Evolutionary conservation across 805 yeast genomes (phyloP), one percentile per base, ranked within the genome.

Genomic region (Osmozyma mogii): DNA sequence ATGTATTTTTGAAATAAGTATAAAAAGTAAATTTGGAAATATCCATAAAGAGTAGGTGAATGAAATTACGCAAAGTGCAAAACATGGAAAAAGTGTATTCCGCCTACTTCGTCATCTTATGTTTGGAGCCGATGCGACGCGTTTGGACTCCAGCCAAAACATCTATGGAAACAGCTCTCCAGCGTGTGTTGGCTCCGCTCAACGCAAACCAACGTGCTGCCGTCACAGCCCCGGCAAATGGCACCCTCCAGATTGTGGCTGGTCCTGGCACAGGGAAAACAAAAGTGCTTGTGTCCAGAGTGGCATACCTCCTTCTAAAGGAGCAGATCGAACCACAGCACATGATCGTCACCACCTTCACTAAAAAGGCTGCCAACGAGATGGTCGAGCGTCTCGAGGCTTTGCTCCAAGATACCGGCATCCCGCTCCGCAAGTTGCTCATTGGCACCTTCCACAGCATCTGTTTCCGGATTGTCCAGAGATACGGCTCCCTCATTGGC

Each of bases 361-460:
- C 97, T 9, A 83, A 84, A 44, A 84, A 82, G 44, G 97, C 98
- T 0, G 94, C 96, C 2, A 70, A 65, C 30, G 97, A 89, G 55
- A 78, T 89, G 83, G 56, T 61, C 9, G 79, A 73, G 18, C 62
- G 97, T 24, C 54, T 89, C 12, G 32, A 29, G 0, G 25, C 15
- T 4, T 21, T 70, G 29, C 43, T 75, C 6, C 28, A 45, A 5
- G 53, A 45, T 22, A 44, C 61, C 0, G 47, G 52, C 4, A 49
- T 73, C 31, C 54, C 62, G 20, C 40, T 63, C 3, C 49, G 60
- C 1, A 62, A 65, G 27, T 52, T 89, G 13, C 54, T 78, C 34
- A 72, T 88, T 19, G 97, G 96, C 1, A 92, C 97, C 0, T 89
- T 89, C 52, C 98, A 89, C 52, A 74, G 94, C 28, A 68, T 89